A percentile compares a stretch with the other conserved stretches of the same genome.
Conservation (phyloP, 2,329 filamentous ascomycete species). For the Claviceps paspali region DNA sequence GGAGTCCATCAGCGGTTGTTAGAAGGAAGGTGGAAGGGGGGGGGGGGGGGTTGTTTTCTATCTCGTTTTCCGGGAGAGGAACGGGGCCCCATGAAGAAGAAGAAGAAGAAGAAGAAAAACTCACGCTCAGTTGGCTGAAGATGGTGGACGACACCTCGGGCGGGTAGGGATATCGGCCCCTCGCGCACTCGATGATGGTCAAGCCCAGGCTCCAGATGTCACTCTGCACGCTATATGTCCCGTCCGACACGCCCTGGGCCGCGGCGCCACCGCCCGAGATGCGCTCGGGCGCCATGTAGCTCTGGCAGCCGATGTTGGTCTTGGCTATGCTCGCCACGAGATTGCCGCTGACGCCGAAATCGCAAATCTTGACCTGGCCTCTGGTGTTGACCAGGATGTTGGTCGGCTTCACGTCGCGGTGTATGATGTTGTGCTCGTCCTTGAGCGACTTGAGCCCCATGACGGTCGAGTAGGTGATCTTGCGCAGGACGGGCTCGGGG, state of each 20-base stretch:
- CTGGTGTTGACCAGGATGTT: conserved; percentile 86
- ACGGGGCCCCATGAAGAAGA: neutral
- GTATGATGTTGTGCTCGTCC: conserved; percentile 98
- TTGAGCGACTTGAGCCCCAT: conserved; percentile 88
- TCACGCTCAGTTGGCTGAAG: conserved; percentile 89
- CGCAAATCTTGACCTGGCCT: conserved; percentile 94
- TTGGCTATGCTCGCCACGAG: conserved; percentile 94
- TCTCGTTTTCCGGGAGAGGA: no score
- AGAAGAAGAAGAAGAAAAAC: conserved; percentile 16
- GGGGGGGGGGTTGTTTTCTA: no score
- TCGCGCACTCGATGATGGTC: conserved; percentile 89
- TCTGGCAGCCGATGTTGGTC: conserved; percentile 97
- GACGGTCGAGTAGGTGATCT: conserved; percentile 79
- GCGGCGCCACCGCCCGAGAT: conserved; percentile 78
- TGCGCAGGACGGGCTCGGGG: conserved; percentile 73
- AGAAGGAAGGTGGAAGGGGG: neutral
- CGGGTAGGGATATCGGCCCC: conserved; percentile 89
- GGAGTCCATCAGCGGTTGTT: neutral
- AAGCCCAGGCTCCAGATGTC: conserved; percentile 95
- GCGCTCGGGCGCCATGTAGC: conserved; percentile 95
- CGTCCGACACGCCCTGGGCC: conserved; percentile 51
- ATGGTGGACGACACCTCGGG: conserved; percentile 97
- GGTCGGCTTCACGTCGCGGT: conserved; percentile 97
- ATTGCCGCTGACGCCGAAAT: conserved; percentile 95
- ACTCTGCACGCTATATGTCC: conserved; percentile 93